Base-by-base conservation (phyloP, 495 filamentous ascomycete genomes). In the Podospora fimiseda region DNA sequence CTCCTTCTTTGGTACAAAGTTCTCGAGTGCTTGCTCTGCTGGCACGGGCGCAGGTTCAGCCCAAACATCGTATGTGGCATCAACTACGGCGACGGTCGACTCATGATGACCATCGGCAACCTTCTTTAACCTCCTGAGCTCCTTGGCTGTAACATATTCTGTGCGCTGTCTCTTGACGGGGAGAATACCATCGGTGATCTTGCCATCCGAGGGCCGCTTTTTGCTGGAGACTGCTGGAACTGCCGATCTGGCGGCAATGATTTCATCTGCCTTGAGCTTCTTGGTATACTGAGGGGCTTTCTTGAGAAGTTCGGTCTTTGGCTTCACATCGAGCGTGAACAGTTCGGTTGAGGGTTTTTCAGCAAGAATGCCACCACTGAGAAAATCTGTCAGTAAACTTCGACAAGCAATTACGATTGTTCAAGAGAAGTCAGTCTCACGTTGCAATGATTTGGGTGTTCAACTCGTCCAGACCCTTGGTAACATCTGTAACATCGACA, bases 201-300 rank as follows among this genome's bases (percentile, higher is more conserved):
- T 74, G 60, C 55, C 38, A 15, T 72, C 67, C 38, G 76, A 80
- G 13, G 78, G 59, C 23, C 93, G 82, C 70, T 96, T 98, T 55
- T 83, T 79, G 27, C 79, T 75, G 19, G 86, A 78, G 1, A 97
- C 80, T 3, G 84, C 83, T 0, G 89, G 85, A 19, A 96, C 78
- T 3, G 82, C 86, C 36, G 89, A 94, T 38, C 93, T 82, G 56
- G 82, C 77, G 3, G 89, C 85, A 48, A 98, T 81, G 52, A 98
- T 97, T 65, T 96, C 87, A 57, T 97, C 90, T 48, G 83, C 78
- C 69, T 88, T 95, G 49, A 97, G 79, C 68, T 93, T 95, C 51
- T 66, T 70, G 54, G 64, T 52, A 63, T 83, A 75, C 63, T 87
- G 87, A 39, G 80, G 69, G 59, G 81, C 76, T 50, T 76, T 70